Conservation (phyloP, 257 asterid genomes). For the Anisodus tanguticus region DNA sequence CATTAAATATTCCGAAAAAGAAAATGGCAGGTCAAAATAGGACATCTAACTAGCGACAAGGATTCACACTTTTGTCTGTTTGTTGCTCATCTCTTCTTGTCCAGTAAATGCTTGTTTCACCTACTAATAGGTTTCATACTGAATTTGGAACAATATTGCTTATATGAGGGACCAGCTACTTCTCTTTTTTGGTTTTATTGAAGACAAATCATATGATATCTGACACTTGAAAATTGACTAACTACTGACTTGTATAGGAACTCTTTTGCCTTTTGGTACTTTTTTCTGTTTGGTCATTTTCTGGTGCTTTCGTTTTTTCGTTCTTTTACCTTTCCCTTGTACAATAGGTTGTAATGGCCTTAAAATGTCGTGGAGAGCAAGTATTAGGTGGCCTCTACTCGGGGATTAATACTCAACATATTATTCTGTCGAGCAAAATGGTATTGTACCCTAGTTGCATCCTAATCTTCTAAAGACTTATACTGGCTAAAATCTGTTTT, state of each 20-base stretch:
- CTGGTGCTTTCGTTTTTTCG: slow-evolving; percentile 8
- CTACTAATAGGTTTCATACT: not conserved
- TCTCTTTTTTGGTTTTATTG: not conserved
- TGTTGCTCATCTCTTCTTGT: not conserved
- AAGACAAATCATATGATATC: not conserved
- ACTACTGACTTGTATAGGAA: not conserved
- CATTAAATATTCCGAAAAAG: not conserved
- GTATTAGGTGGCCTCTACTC: slow-evolving; percentile 74
- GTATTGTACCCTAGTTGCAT: slow-evolving; percentile 39
- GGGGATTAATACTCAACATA: slow-evolving; percentile 79
- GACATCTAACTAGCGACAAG: not conserved
- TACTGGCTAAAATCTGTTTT: not conserved
- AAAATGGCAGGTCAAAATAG: not conserved
- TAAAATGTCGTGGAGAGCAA: slow-evolving; percentile 90
- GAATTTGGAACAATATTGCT: not conserved
- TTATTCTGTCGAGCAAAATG: slow-evolving; percentile 90
- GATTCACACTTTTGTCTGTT: not conserved
- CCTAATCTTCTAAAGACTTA: not conserved
- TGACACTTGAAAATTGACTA: not conserved
- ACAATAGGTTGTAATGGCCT: slow-evolving; percentile 83
- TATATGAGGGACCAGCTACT: not conserved
- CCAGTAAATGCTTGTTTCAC: slow-evolving; percentile 16
- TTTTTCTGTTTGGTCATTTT: slow-evolving; percentile 24
- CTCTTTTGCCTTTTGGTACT: not conserved
- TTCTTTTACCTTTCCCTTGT: slow-evolving; percentile 24